Conservation (phyloP, 164 flowering plant species). For the Saururus chinensis region DNA sequence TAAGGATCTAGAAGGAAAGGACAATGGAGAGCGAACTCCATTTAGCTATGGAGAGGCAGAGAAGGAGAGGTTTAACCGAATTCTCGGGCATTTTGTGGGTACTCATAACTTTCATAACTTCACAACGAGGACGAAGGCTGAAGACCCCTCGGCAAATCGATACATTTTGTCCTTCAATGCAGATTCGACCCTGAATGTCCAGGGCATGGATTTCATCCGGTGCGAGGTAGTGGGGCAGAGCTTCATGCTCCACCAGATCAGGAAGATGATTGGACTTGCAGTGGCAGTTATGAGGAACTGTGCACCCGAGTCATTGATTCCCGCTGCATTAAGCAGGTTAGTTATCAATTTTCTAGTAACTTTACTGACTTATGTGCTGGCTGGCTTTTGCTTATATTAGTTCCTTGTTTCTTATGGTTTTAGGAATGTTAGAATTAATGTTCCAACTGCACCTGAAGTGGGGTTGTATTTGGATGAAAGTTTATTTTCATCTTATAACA, state of each 20-base stretch:
- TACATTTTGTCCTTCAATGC: constrained; percentile 81
- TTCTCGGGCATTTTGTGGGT: constrained; percentile 60
- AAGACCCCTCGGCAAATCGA: constrained; percentile 73
- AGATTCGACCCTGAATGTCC: constrained; percentile 33
- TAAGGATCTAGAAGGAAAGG: background rate
- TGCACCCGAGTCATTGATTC: constrained; percentile 64
- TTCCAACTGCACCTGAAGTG: constrained; percentile 97
- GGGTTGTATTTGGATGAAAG: constrained; percentile 93
- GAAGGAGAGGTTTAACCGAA: constrained; percentile 72
- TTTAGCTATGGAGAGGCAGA: constrained; percentile 71
- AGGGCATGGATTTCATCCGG: constrained; percentile 87
- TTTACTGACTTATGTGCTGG: background rate
- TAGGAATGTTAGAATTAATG: constrained; percentile 71
- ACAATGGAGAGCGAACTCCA: background rate
- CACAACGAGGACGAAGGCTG: constrained; percentile 84
- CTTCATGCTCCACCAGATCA: constrained; percentile 98
- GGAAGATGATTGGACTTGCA: constrained; percentile 93
- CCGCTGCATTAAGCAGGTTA: constrained; percentile 58
- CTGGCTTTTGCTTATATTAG: background rate
- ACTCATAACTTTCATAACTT: constrained; percentile 93
- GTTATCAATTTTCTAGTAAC: constrained; percentile 6
- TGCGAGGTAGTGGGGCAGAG: constrained; percentile 98
- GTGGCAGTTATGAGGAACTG: constrained; percentile 79
- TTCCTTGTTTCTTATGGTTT: background rate
- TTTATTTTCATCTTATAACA: constrained; percentile 73